These are phyloP conservation scores for Saccharum officinarum DNA, from an alignment of 176 grass and related monocot genomes.

Conservation along the genomic window DNA sequence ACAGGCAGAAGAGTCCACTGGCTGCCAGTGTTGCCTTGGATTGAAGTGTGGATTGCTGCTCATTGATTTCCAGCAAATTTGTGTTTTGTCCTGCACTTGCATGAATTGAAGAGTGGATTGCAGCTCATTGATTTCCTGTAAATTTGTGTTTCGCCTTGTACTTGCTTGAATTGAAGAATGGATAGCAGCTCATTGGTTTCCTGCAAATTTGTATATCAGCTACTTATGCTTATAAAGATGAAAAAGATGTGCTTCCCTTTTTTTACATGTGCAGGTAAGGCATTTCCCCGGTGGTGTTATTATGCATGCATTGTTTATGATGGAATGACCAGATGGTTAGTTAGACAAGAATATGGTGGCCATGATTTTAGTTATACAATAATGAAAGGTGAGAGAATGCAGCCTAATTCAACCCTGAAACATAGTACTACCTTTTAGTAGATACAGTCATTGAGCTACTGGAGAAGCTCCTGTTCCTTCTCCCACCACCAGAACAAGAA, in stretches of 20 bases:
- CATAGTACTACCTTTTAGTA: constrained; percentile 17
- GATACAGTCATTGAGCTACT: neutral
- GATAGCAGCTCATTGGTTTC: constrained; percentile 33
- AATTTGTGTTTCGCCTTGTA: neutral
- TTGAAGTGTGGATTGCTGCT: constrained; percentile 33
- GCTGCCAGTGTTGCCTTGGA: neutral
- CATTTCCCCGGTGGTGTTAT: too few relatives aligned
- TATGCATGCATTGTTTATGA: too few relatives aligned
- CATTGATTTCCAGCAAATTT: constrained; percentile 35
- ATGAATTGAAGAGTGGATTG: neutral
- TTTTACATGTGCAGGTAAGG: too few relatives aligned
- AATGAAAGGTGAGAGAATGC: too few relatives aligned
- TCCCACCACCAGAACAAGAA: too few relatives aligned
- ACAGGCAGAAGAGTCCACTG: neutral
- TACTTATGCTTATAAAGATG: neutral
- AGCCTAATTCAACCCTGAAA: neutral
- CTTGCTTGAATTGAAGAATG: constrained; percentile 28
- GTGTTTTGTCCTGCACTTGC: too few relatives aligned
- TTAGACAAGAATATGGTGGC: too few relatives aligned
- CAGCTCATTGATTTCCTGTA: neutral
- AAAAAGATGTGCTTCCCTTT: neutral
- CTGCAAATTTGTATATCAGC: constrained; percentile 16
- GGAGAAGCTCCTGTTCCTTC: too few relatives aligned
- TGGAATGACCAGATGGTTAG: too few relatives aligned
- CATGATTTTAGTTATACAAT: too few relatives aligned